Evolutionary conservation across 805 yeast genomes (phyloP).

Genomic region (Maudiozyma bulderi): DNA sequence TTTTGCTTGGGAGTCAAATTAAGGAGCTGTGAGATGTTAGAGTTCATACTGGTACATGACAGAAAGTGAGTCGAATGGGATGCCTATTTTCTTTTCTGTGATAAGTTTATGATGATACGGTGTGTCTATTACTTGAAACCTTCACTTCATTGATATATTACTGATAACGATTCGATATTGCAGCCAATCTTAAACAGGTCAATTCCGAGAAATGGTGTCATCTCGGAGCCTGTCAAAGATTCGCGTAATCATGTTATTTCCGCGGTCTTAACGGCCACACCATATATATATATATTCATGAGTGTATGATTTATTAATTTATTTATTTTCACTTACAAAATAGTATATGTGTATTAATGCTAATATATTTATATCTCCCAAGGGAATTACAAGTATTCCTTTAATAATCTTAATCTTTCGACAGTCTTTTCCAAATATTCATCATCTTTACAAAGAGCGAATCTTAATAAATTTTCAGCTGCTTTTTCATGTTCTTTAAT

Average conservation of each 20-base stretch:
- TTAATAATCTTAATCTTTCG: constrained; percentile 57
- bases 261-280: too few species aligned
- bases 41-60: background rate
- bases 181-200: too few species aligned
- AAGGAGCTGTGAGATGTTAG: background rate
- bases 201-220: too few species aligned
- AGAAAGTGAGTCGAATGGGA: too few species aligned
- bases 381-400: constrained; percentile 40
- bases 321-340: background rate
- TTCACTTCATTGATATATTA: too few species aligned
- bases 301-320: background rate
- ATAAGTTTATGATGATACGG: too few species aligned
- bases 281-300: too few species aligned
- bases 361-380: background rate
- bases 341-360: background rate
- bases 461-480: constrained; percentile 79
- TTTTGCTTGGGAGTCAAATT: background rate
- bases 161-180: too few species aligned
- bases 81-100: too few species aligned
- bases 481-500: constrained; percentile 58
- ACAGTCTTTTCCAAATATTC: constrained; percentile 73
- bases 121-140: too few species aligned
- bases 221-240: too few species aligned
- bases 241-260: too few species aligned
- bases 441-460: constrained; percentile 95